phyloP scores from a whole-genome alignment of 2,329 filamentous ascomycete species.

The Cladosporium sp. region DNA sequence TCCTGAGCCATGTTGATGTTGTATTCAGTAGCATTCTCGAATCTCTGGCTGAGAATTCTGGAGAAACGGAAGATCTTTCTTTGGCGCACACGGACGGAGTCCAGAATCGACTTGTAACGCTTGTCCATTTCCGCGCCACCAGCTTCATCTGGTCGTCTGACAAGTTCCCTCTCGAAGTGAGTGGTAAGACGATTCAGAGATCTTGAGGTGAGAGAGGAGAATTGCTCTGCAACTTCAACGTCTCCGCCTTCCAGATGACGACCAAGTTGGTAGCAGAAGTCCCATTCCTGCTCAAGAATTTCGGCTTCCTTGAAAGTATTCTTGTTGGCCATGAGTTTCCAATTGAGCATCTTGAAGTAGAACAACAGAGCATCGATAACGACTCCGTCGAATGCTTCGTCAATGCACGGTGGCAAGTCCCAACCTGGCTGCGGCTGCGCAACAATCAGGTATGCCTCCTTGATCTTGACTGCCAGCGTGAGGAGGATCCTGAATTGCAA shows the following conservation, averaged over 20 bases:
- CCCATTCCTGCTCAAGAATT: constrained; percentile 95
- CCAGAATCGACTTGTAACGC: constrained; percentile 89
- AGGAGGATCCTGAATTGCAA: constrained; percentile 91
- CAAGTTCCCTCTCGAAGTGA: constrained; percentile 88
- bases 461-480: constrained; percentile 86
- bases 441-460: constrained; percentile 78
- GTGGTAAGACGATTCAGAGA: constrained; percentile 80
- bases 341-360: constrained; percentile 98
- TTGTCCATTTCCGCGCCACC: constrained; percentile 83
- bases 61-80: constrained; percentile 95
- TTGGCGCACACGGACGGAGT: constrained; percentile 93
- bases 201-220: constrained; percentile 88
- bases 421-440: constrained; percentile 85
- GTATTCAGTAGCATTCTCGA: constrained; percentile 95
- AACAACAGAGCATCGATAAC: constrained; percentile 92
- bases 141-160: constrained; percentile 77
- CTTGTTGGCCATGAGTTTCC: constrained; percentile 95
- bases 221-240: constrained; percentile 95
- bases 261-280: constrained; percentile 91
- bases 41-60: constrained; percentile 81
- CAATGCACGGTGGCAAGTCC: constrained; percentile 93
- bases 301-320: constrained; percentile 99
- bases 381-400: constrained; percentile 90
- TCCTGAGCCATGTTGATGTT: constrained; percentile 71
- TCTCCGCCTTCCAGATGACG: constrained; percentile 88